A percentile compares a stretch with the other conserved stretches of the same genome.
These are phyloP conservation scores for Trypanosoma vivax DNA, from an alignment of 208 protist genomes.

Conservation along the genomic window DNA sequence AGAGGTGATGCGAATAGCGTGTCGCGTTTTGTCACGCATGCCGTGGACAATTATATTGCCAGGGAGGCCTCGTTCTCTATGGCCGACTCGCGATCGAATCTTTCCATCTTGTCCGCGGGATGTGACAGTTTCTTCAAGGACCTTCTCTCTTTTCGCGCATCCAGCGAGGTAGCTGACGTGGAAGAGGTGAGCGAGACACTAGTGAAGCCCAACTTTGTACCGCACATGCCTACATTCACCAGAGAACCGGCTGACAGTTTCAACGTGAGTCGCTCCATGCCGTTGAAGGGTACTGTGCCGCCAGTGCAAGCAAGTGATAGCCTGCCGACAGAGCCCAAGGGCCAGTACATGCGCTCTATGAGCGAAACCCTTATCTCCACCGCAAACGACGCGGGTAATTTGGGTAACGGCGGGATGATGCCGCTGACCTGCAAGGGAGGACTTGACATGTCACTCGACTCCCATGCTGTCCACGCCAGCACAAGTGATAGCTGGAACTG, in stretches of 20 bases:
- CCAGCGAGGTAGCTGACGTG: neutral
- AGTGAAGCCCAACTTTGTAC: neutral
- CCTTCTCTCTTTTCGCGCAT: conserved; percentile 3
- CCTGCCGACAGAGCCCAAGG: too few species aligned
- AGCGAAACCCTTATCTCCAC: too few species aligned
- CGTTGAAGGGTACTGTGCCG: too few species aligned
- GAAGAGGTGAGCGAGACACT: conserved; percentile 6
- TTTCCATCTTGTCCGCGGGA: conserved; percentile 1
- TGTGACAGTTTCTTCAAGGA: neutral
- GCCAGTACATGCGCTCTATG: too few species aligned
- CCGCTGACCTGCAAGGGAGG: too few species aligned
- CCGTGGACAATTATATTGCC: conserved; percentile 5
- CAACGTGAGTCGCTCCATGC: too few species aligned
- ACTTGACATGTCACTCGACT: conserved; percentile 1
- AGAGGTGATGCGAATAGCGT: too few species aligned
- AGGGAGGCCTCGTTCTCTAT: conserved; percentile 11
- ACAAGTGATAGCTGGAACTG: neutral
- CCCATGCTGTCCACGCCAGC: neutral
- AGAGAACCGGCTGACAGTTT: too few species aligned
- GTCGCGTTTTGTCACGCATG: conserved; percentile 5
- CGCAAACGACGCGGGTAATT: too few species aligned
- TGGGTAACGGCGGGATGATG: too few species aligned
- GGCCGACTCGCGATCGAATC: neutral
- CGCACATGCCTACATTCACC: conserved; percentile 3
- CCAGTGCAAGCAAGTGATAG: too few species aligned